Evolutionary conservation across 495 filamentous ascomycete species (phyloP).

Genomic region (Letharia lupina): DNA sequence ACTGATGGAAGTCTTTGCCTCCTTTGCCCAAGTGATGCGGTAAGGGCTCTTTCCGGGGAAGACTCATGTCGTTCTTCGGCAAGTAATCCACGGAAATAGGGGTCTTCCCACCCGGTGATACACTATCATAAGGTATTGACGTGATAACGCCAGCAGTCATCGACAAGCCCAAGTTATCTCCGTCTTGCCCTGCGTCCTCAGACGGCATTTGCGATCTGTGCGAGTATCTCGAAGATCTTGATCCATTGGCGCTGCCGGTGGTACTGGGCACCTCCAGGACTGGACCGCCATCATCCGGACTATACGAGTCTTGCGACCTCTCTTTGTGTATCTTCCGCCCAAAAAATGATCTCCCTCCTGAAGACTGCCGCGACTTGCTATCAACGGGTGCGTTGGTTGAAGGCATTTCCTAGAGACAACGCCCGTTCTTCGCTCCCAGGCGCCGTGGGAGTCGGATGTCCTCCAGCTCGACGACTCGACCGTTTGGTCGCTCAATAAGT

Average conservation of each 20-base stretch:
- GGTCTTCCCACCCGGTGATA: slow-evolving; percentile 49
- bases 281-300: slow-evolving; percentile 46
- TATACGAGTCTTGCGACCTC: slow-evolving; percentile 44
- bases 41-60: slow-evolving; percentile 57
- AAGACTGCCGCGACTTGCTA: slow-evolving; percentile 69
- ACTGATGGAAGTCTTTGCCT: slow-evolving; percentile 79
- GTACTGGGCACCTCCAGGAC: slow-evolving; percentile 44
- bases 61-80: slow-evolving; percentile 58
- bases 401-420: slow-evolving; percentile 36
- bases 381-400: slow-evolving; percentile 54
- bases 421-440: slow-evolving; percentile 11
- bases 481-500: background rate
- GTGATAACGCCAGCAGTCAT: slow-evolving; percentile 81
- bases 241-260: slow-evolving; percentile 51
- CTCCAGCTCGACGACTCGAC: slow-evolving; percentile 16
- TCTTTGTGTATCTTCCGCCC: slow-evolving; percentile 69
- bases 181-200: slow-evolving; percentile 45
- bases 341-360: slow-evolving; percentile 81
- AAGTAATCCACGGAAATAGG: slow-evolving; percentile 72
- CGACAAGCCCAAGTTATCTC: slow-evolving; percentile 51
- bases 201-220: slow-evolving; percentile 71
- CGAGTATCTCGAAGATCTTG: slow-evolving; percentile 71
- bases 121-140: slow-evolving; percentile 77
- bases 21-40: slow-evolving; percentile 75
- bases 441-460: slow-evolving; percentile 2